Evolutionary conservation across 805 yeast genomes (phyloP), one percentile per base, ranked within the genome.

Genomic region (Kuraishia ogatae): DNA sequence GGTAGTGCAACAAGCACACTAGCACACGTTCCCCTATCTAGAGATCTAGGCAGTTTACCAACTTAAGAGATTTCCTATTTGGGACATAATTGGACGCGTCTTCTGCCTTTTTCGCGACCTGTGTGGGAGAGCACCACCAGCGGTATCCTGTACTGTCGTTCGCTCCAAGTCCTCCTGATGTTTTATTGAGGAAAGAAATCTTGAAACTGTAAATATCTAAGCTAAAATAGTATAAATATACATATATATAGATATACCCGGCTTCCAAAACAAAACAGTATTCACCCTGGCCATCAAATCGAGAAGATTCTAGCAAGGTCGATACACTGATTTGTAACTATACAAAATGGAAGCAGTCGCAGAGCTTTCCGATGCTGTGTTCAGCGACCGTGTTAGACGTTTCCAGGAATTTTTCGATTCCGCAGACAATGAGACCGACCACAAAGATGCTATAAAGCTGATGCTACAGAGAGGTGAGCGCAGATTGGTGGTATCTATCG

Each of bases 351-450:
- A 50, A 13, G 43, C 52, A 17, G n/a, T 22, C 6, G 17, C 28
- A n/a, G 53, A 52, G 13, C n/a, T 49, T 19, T 21, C 19, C 20
- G 71, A 68, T 60, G 71, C 71, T 46, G 69, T 68, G 10, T 87
- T 85, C 66, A 84, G 85, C 55, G 97, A 92, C 68, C 84, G 97
- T 60, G 89, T 88, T 21, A 83, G 97, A 65, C 78, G 85, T 61
- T 93, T 93, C 72, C 91, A 87, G 61, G 97, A 93, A 62, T 93
- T 92, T 66, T 73, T 94, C 51, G 79, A 76, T 47, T 76, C 83
- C 23, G 79, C 79, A 55, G 76, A 74, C 20, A 77, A 79, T 48
- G 70, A 68, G 6, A 78, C 87, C 0, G 81, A 83, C 59, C 89
- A 91, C 71, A 79, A 83, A 59, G 86, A 82, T 53, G 80, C 79